Conservation (phyloP, 345 rosid species). For the Populus nigra region DNA sequence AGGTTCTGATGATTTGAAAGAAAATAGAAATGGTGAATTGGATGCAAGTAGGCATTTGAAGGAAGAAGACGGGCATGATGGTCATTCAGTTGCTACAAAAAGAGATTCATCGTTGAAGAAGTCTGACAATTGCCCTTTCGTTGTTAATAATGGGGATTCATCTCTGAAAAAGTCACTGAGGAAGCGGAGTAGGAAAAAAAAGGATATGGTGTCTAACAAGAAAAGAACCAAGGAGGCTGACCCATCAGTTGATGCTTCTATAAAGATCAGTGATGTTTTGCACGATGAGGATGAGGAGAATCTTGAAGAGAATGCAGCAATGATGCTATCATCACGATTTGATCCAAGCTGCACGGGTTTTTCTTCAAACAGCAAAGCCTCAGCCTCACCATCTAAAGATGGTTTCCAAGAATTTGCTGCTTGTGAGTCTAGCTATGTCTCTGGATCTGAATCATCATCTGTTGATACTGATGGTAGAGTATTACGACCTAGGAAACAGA, state of each 20-base stretch:
- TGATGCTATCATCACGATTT: constrained; percentile 90
- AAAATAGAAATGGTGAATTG: constrained; percentile 24
- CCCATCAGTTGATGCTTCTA: constrained; percentile 33
- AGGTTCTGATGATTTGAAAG: constrained; percentile 35
- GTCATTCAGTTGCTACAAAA: constrained; percentile 32
- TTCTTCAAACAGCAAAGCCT: constrained; percentile 49
- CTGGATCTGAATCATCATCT: constrained; percentile 51
- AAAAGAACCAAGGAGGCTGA: constrained; percentile 39
- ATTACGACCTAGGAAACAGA: constrained; percentile 66
- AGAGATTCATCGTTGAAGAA: constrained; percentile 18
- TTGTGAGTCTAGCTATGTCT: constrained; percentile 34
- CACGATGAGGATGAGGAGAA: constrained; percentile 83
- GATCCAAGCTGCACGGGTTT: constrained; percentile 82
- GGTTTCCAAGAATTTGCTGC: constrained; percentile 29
- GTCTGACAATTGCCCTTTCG: constrained; percentile 1
- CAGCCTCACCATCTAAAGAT: constrained; percentile 40
- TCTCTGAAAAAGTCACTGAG: constrained; percentile 32
- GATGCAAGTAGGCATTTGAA: constrained; percentile 34
- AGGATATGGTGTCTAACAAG: constrained; percentile 30
- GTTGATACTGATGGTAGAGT: constrained; percentile 60
- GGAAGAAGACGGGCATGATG: constrained; percentile 39
- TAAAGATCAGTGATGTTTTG: constrained; percentile 36
- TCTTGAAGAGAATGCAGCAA: constrained; percentile 97
- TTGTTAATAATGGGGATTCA: constrained; percentile 13
- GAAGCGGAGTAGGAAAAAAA: constrained; percentile 55